phyloP scores from a whole-genome alignment of 345 rosid genomes.

The Sisymbrium altissimum region DNA sequence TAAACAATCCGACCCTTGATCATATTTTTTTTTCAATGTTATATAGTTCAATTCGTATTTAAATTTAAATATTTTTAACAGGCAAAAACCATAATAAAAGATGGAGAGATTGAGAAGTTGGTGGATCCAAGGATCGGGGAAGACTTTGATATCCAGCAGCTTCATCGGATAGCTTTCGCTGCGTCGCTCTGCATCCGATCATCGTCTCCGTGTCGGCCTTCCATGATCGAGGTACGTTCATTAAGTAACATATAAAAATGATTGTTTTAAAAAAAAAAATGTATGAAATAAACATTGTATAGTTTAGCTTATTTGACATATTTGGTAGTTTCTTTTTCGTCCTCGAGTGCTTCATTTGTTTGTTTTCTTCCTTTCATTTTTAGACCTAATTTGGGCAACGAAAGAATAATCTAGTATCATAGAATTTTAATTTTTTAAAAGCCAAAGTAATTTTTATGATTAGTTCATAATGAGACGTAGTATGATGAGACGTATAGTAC shows the following conservation, averaged over 20 bases:
- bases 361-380: not conserved
- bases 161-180: conserved; percentile 65
- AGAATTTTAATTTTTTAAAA: not conserved
- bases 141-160: conserved; percentile 51
- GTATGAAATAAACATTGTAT: not conserved
- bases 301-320: conserved; percentile 5
- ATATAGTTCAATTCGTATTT: not conserved
- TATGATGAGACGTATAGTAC: too few relatives aligned
- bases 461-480: conserved; percentile 14
- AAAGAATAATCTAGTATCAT: not conserved
- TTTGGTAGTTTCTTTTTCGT: conserved; percentile 1
- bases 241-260: not conserved
- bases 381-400: not conserved
- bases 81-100: conserved; percentile 74
- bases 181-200: conserved; percentile 88
- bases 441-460: not conserved
- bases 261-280: too few relatives aligned
- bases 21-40: not conserved
- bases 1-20: not conserved
- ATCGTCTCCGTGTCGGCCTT: conserved; percentile 78
- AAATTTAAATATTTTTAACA: conserved; percentile 23
- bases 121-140: conserved; percentile 81
- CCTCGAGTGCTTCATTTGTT: not conserved
- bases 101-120: conserved; percentile 58
- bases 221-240: conserved; percentile 73